Percentiles rank a stretch among this genome's conserved stretches.
phyloP scores from a whole-genome alignment of 2,329 filamentous ascomycete species.

The Apiospora malaysiana region DNA sequence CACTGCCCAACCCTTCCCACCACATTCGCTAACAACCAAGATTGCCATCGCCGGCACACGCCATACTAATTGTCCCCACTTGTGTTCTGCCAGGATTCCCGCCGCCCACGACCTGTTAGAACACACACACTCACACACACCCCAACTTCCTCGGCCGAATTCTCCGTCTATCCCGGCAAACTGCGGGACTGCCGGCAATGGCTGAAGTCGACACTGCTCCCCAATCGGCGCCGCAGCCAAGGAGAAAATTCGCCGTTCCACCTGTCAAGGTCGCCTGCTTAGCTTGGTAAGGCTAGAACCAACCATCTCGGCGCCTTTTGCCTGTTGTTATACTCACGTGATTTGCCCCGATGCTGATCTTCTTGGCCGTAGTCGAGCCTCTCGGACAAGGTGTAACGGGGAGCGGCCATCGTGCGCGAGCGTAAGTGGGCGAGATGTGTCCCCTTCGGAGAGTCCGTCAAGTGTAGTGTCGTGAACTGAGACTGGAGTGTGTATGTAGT shows the following conservation, averaged over 20 bases:
- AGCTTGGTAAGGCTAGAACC: constrained; percentile 47
- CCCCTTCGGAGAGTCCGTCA: not conserved
- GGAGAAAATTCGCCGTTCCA: constrained; percentile 52
- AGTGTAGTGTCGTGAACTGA: constrained; percentile 24
- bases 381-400: constrained; percentile 54
- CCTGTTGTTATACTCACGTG: constrained; percentile 24
- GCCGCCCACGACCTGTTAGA: constrained; percentile 11
- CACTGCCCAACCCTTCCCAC: constrained; percentile 8
- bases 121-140: not conserved
- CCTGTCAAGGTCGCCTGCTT: constrained; percentile 58
- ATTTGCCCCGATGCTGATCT: constrained; percentile 1
- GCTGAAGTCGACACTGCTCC: constrained; percentile 10
- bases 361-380: constrained; percentile 45
- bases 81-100: constrained; percentile 16
- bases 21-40: not conserved
- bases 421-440: constrained; percentile 39
- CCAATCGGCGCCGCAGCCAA: constrained; percentile 16
- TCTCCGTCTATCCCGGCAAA: constrained; percentile 9
- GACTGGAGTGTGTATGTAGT: constrained; percentile 39
- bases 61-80: constrained; percentile 5
- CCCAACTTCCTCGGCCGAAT: not conserved
- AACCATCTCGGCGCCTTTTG: not conserved
- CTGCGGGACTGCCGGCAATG: constrained; percentile 10
- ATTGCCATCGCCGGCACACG: not conserved
- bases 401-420: constrained; percentile 47